phyloP scores from a whole-genome alignment of 345 rosid genomes.

The Sonneratia alba region DNA sequence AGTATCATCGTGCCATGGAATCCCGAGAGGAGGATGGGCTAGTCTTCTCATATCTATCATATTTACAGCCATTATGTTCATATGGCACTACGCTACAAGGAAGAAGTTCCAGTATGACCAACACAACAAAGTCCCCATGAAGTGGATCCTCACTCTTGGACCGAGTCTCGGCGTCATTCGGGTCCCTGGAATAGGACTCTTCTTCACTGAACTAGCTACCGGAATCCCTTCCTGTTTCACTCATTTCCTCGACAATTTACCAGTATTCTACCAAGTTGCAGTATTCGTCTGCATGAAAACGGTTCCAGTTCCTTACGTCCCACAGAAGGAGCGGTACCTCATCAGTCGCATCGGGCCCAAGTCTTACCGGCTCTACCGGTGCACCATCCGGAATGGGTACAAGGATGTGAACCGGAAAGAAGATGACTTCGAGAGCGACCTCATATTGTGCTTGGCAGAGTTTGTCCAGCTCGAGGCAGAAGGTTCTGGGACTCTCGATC shows the following conservation, averaged over 20 bases:
- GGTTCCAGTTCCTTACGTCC: conserved; percentile 76
- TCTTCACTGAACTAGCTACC: conserved; percentile 68
- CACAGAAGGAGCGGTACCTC: conserved; percentile 73
- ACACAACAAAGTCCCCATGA: conserved; percentile 77
- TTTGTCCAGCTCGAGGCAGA: conserved; percentile 90
- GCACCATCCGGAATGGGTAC: conserved; percentile 81
- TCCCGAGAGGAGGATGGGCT: conserved; percentile 77
- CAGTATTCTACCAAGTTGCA: conserved; percentile 82
- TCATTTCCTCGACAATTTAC: conserved; percentile 74
- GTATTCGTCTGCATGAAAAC: conserved; percentile 82
- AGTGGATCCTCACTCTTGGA: conserved; percentile 65
- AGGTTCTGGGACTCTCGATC: conserved; percentile 41
- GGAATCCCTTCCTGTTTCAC: conserved; percentile 80
- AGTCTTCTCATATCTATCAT: conserved; percentile 51
- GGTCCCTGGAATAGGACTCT: conserved; percentile 87
- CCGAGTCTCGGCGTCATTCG: conserved; percentile 82
- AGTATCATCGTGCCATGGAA: conserved; percentile 43
- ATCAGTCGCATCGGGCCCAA: conserved; percentile 88
- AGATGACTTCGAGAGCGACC: conserved; percentile 66
- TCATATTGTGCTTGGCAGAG: conserved; percentile 84
- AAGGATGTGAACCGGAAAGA: conserved; percentile 65
- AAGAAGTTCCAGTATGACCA: conserved; percentile 69
- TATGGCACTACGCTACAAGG: conserved; percentile 80
- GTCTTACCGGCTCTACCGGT: conserved; percentile 77
- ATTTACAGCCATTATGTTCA: conserved; percentile 42